These are phyloP conservation scores for Lophiostoma macrostomum DNA, from an alignment of 495 filamentous ascomycete species.

Conservation along the genomic window DNA sequence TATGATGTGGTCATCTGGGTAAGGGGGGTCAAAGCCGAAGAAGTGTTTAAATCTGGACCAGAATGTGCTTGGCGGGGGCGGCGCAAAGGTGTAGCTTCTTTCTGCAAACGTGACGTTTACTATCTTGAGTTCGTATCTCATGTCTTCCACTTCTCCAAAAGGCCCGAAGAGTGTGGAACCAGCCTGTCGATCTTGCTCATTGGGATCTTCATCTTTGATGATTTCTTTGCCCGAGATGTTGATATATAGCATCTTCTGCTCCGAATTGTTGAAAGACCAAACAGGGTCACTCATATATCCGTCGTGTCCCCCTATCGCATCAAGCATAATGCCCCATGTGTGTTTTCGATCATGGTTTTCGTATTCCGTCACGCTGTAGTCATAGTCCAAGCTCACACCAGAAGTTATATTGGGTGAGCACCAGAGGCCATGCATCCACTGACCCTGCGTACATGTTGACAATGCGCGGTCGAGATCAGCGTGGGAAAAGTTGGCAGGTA, in stretches of 20 bases:
- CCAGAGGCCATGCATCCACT: not conserved
- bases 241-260: constrained; percentile 15
- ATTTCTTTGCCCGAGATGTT: constrained; percentile 1
- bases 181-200: not conserved
- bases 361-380: constrained; percentile 1
- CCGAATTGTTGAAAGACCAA: not conserved
- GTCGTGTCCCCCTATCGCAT: constrained; percentile 9
- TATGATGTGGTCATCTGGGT: constrained; percentile 16
- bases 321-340: constrained; percentile 18
- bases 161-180: not conserved
- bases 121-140: constrained; percentile 2
- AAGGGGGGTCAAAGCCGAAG: constrained; percentile 4
- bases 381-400: constrained; percentile 11
- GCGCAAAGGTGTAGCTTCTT: constrained; percentile 12
- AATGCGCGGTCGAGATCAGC: constrained; percentile 8
- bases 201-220: not conserved
- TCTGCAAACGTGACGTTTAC: not conserved
- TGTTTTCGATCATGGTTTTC: not conserved
- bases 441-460: not conserved
- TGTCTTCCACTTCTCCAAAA: not conserved
- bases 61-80: not conserved
- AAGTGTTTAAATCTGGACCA: constrained; percentile 9
- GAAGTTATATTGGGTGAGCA: not conserved
- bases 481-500: constrained; percentile 1
- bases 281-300: not conserved